Conservation (phyloP, 2,329 filamentous ascomycete genomes). For the Fulvia fulva region DNA sequence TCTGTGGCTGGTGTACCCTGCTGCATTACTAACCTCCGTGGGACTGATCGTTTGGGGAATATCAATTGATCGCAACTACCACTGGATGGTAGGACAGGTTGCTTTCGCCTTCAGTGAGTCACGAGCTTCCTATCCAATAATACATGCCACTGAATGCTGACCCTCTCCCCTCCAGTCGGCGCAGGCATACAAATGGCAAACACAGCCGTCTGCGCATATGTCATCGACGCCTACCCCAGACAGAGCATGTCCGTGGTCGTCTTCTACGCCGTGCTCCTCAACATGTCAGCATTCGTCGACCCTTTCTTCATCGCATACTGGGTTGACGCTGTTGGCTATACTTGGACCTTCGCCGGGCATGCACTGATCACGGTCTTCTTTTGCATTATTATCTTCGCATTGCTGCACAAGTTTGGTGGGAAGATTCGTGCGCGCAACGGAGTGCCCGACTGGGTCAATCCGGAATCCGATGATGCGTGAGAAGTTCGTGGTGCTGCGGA, state of each 20-base stretch:
- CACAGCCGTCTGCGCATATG: slow-evolving; percentile 16
- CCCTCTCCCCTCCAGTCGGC: slow-evolving; percentile 4
- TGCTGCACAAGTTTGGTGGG: slow-evolving; percentile 14
- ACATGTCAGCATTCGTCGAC: slow-evolving; percentile 17
- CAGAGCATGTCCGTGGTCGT: slow-evolving; percentile 21
- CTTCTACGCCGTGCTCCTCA: slow-evolving; percentile 19
- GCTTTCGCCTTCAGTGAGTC: slow-evolving; percentile 18
- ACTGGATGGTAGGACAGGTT: slow-evolving; percentile 20
- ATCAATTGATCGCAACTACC: slow-evolving; percentile 16
- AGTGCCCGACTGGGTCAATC: slow-evolving; percentile 15
- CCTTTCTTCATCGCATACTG: slow-evolving; percentile 19
- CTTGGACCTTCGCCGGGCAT: slow-evolving; percentile 19
- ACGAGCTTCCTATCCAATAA: neutral
- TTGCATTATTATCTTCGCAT: slow-evolving; percentile 15
- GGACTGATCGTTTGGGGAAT: slow-evolving; percentile 17
- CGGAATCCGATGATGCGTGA: slow-evolving; percentile 14
- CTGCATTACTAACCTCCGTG: slow-evolving; percentile 10
- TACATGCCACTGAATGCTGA: slow-evolving; percentile 3
- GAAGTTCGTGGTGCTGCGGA: no score
- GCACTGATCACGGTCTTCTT: slow-evolving; percentile 17
- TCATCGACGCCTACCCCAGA: slow-evolving; percentile 16
- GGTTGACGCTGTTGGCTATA: slow-evolving; percentile 16
- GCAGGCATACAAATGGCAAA: slow-evolving; percentile 21
- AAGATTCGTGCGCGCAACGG: slow-evolving; percentile 10
- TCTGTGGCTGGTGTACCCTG: slow-evolving; percentile 18